A percentile compares a stretch with the other conserved stretches of the same genome.
phyloP scores from a whole-genome alignment of 2,329 filamentous ascomycete species.

The Penicillium crustosum region DNA sequence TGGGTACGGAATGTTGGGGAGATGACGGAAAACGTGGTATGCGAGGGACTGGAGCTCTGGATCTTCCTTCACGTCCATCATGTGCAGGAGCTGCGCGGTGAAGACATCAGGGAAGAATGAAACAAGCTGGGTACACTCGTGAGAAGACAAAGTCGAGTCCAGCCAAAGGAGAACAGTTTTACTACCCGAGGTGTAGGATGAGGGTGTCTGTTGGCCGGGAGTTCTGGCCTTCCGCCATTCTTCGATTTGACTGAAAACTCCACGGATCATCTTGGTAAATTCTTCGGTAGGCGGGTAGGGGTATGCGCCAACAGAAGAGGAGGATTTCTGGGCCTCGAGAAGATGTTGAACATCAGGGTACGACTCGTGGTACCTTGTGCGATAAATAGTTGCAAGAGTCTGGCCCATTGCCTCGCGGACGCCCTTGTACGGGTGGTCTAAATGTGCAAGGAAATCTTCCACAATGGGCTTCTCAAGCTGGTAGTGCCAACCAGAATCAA shows the following conservation, averaged over 20 bases:
- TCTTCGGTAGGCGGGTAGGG: slow-evolving; percentile 78
- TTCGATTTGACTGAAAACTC: slow-evolving; percentile 77
- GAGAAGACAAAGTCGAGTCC: slow-evolving; percentile 83
- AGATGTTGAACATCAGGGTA: slow-evolving; percentile 76
- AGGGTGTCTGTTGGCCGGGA: slow-evolving; percentile 88
- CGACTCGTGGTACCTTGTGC: slow-evolving; percentile 90
- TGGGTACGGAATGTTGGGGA: slow-evolving; percentile 92
- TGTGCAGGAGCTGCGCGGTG: slow-evolving; percentile 90
- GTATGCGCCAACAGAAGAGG: slow-evolving; percentile 78
- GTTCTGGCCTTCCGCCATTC: slow-evolving; percentile 81
- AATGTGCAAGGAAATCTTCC: slow-evolving; percentile 82
- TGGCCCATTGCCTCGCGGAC: slow-evolving; percentile 93
- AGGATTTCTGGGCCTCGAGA: slow-evolving; percentile 72
- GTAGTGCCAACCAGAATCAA: slow-evolving; percentile 94
- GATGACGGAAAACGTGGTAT: slow-evolving; percentile 93
- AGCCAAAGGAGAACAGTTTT: slow-evolving; percentile 97
- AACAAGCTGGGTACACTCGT: slow-evolving; percentile 87
- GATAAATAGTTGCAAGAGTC: slow-evolving; percentile 82
- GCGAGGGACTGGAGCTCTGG: slow-evolving; percentile 90
- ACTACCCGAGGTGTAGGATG: slow-evolving; percentile 89
- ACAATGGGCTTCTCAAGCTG: slow-evolving; percentile 84
- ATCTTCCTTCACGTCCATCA: slow-evolving; percentile 99
- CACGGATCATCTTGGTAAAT: slow-evolving; percentile 68
- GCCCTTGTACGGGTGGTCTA: slow-evolving; percentile 97
- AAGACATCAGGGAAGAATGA: slow-evolving; percentile 88